Evolutionary conservation across 140 eudicot genomes (phyloP).

Genomic region (Cichorium intybus): DNA sequence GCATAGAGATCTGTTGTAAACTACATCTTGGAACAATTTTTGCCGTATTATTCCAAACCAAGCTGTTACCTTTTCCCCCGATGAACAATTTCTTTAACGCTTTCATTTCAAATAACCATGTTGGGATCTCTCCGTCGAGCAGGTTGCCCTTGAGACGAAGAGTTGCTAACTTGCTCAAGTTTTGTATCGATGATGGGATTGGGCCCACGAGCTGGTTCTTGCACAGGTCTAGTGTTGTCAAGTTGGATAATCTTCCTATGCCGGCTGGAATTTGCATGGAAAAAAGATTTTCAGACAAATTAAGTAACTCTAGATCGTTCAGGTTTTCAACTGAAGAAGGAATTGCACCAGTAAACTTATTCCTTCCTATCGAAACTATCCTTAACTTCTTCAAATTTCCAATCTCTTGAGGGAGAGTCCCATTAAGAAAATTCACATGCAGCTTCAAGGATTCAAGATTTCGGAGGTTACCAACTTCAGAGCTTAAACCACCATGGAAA

Average conservation of each 20-base stretch:
- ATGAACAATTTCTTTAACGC: conserved; percentile 34
- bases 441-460: conserved; percentile 31
- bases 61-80: conserved; percentile 34
- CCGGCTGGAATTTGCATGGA: conserved; percentile 36
- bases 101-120: conserved; percentile 45
- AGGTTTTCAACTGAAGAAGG: conserved; percentile 30
- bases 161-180: conserved; percentile 35
- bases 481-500: conserved; percentile 29
- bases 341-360: conserved; percentile 37
- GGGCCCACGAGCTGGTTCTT: conserved; percentile 38
- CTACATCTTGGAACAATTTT: conserved; percentile 45
- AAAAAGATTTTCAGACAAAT: conserved; percentile 33
- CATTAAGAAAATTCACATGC: conserved; percentile 36
- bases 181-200: conserved; percentile 39
- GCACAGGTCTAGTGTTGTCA: conserved; percentile 42
- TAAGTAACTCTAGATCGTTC: conserved; percentile 31
- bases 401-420: conserved; percentile 36
- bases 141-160: conserved; percentile 36
- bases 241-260: conserved; percentile 29
- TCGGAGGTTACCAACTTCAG: conserved; percentile 33
- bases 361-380: conserved; percentile 28
- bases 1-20: conserved; percentile 37
- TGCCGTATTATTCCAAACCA: conserved; percentile 41
- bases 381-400: conserved; percentile 42
- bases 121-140: conserved; percentile 47